phyloP scores from a whole-genome alignment of 2,329 filamentous ascomycete genomes.

The Cercospora janseana region DNA sequence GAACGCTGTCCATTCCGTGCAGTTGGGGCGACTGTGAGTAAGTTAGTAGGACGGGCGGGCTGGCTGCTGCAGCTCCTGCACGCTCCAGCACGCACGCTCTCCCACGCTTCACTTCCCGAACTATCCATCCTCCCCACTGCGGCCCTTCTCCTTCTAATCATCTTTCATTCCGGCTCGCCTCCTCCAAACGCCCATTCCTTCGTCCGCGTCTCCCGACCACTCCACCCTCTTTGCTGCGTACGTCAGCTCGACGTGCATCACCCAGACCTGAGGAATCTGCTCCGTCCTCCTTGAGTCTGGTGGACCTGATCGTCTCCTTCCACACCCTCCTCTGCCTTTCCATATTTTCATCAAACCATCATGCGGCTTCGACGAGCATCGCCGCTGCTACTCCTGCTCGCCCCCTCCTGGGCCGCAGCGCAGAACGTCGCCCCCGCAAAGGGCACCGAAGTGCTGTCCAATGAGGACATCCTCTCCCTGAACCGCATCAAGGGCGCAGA shows the following conservation, averaged over 20 bases:
- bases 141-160: background rate
- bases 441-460: slow-evolving; percentile 24
- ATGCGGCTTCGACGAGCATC: slow-evolving; percentile 57
- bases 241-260: slow-evolving; percentile 16
- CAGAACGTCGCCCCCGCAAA: slow-evolving; percentile 18
- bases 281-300: background rate
- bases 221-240: slow-evolving; percentile 1
- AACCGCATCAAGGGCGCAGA: slow-evolving; percentile 23
- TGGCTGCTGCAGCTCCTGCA: background rate
- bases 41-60: too few species aligned
- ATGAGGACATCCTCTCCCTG: slow-evolving; percentile 31
- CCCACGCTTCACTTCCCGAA: background rate
- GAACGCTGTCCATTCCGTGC: too few species aligned
- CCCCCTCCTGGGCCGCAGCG: slow-evolving; percentile 57
- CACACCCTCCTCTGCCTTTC: background rate
- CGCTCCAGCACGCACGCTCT: background rate
- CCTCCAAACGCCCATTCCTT: background rate
- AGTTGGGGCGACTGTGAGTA: too few species aligned
- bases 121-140: background rate
- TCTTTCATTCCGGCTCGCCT: background rate
- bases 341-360: slow-evolving; percentile 30
- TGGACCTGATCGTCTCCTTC: background rate
- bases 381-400: slow-evolving; percentile 59
- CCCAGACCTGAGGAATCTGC: background rate
- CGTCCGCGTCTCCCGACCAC: background rate